Base-by-base conservation (phyloP, 257 asterid species). In the Coffea canephora region DNA sequence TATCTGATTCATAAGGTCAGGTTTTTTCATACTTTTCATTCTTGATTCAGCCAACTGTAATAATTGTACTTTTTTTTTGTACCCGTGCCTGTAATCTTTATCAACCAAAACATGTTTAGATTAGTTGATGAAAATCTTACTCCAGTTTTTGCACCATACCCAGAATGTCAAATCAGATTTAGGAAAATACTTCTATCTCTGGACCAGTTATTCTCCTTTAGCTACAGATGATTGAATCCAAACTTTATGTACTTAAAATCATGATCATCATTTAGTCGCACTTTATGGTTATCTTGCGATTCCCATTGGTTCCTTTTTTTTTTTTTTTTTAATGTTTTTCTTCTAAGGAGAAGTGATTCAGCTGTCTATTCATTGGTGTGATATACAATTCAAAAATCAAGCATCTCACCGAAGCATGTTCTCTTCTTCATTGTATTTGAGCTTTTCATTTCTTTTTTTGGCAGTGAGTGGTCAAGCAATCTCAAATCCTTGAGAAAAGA, bases 401-500 rank as follows among this genome's bases (percentile, higher is more conserved):
- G 5, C 25, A 48, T 16, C 39, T 14, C 45, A 25, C 43, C 13
- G 31, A 73, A 52, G 23, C 68, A 67, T 54, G 75, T 68, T 77
- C 55, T 31, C 41, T 68, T 52, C 25, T 68, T 18, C 59, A 43
- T 48, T 27, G 59, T 16, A 50, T 77, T 67, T 73, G 4, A 36
- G 45, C 18, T 76, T 27, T 67, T 45, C 31, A 34, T 21, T 43
- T 80, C 50, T 55, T 31, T 75, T 68, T 73, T 78, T 64, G 73
- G 84, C 91, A 95, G 97, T 83, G 77, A 81, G 48, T 79, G 88
- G 91, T 87, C 79, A 77, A 82, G 76, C 64, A 79, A 75, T 81
- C 54, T 84, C 52, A 89, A 84, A 81, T 86, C 86, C 79, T 54
- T 83, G 75, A 86, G 78, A 83, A 89, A 77, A 74, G 78, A 80